These are phyloP conservation scores for Collybiopsis confluens DNA, from an alignment of 768 basidiomycete genomes.

Conservation along the genomic window DNA sequence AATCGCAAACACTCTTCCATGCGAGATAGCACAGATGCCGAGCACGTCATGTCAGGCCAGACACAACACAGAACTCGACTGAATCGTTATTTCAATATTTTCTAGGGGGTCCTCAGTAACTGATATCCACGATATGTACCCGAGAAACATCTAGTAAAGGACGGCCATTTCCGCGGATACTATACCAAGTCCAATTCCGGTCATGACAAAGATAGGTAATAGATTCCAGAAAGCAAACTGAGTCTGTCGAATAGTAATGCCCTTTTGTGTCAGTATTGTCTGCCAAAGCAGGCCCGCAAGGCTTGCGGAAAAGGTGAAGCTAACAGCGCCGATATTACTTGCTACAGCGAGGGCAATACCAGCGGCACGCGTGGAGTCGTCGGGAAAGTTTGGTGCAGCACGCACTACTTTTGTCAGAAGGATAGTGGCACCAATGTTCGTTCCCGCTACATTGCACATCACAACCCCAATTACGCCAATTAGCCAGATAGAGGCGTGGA, in stretches of 20 bases:
- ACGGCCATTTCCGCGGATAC: slow-evolving; percentile 77
- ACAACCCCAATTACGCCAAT: slow-evolving; percentile 60
- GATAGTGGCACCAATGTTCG: slow-evolving; percentile 86
- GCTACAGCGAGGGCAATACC: slow-evolving; percentile 78
- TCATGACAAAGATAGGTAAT: slow-evolving; percentile 61
- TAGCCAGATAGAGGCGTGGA: slow-evolving; percentile 43
- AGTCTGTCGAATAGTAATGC: slow-evolving; percentile 51
- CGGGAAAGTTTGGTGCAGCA: slow-evolving; percentile 34
- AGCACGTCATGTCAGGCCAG: no score
- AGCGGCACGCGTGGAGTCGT: slow-evolving; percentile 43
- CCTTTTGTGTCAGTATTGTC: slow-evolving; percentile 68
- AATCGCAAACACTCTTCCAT: not conserved
- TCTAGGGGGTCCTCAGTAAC: not conserved
- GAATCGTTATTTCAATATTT: no score
- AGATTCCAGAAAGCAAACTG: slow-evolving; percentile 75
- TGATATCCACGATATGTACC: not conserved
- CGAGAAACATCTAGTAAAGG: slow-evolving; percentile 22
- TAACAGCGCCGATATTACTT: slow-evolving; percentile 88
- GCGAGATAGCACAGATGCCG: not conserved
- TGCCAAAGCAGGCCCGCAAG: slow-evolving; percentile 88
- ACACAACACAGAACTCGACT: no score
- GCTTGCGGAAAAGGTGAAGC: slow-evolving; percentile 83
- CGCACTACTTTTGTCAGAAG: slow-evolving; percentile 78
- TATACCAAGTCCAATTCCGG: slow-evolving; percentile 59
- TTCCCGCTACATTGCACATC: slow-evolving; percentile 70